Evolutionary conservation across 2,329 filamentous ascomycete species (phyloP), one percentile per base, ranked within the genome.

Genomic region (Fusarium tuaranense): DNA sequence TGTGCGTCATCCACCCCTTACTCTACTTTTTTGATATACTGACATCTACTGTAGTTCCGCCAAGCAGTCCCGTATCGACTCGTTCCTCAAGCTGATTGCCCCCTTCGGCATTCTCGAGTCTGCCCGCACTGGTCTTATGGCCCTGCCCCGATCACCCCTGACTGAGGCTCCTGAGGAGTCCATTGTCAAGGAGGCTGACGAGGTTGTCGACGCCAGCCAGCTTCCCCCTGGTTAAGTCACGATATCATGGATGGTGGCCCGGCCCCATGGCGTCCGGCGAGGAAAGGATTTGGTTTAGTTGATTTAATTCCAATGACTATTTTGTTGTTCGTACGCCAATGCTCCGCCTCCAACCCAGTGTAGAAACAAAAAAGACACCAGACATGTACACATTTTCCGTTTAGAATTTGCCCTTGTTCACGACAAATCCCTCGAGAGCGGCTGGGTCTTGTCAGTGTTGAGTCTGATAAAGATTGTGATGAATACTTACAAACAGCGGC

Each of bases 71-170:
- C 93, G 97, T 84, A 98, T 99, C 81, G 95, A 99, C 85, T 97
- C 95, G 2, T 99, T 98, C 88, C 93, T 99, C 86, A 99, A 98
- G 87, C 90, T 99, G 72, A 92, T 99, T 80, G 89, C 91, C 67
- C 96, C 96, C 14, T 99, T 98, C 82, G 97, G 97, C 81, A 98
- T 99, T 78, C 89, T 99, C 62, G 97, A 99, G 86, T 98, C 95
- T 61, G 95, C 96, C 62, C 92, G 97, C 71, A 98, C 97, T 68
- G 97, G 97, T 83, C 89, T 99, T 69, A 99, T 98, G 96, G 97
- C 97, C 58, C 88, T 99, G 76, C 97, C 97, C 68, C 93, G 97
- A 76, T 98, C 97, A 39, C 97, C 97, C 44, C 90, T 99, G 57
- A 91, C 94, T 72, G 93, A 91, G 68, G 89, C 91, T 27, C 90